Conservation (phyloP, 2,329 filamentous ascomycete genomes). For the Magnaporthiopsis poae region DNA sequence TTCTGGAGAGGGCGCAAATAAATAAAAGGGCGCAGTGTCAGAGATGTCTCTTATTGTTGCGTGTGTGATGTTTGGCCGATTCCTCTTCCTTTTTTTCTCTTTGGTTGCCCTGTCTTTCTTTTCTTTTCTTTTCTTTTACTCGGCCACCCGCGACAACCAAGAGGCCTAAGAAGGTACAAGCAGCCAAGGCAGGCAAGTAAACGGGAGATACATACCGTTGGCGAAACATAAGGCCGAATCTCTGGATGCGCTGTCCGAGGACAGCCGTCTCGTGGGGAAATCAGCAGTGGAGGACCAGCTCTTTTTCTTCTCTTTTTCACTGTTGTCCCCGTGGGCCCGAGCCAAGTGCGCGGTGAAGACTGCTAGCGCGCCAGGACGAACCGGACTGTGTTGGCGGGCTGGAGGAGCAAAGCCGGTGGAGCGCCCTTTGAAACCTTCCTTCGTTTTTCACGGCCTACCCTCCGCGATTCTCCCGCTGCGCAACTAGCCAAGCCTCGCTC, state of each 20-base stretch:
- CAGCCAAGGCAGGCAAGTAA: background rate
- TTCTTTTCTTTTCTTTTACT: no score
- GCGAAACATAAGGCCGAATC: conserved; percentile 21
- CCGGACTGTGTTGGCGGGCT: background rate
- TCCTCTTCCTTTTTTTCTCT: background rate
- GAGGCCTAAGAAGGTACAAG: background rate
- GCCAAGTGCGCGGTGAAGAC: background rate
- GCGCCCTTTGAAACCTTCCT: background rate
- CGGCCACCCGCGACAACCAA: background rate
- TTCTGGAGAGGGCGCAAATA: conserved; percentile 35
- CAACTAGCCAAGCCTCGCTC: background rate
- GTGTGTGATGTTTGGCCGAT: background rate
- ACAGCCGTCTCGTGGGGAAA: conserved; percentile 14
- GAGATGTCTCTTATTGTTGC: background rate
- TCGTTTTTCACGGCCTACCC: background rate
- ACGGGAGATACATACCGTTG: conserved; percentile 21
- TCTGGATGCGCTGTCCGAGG: conserved; percentile 14
- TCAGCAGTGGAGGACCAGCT: conserved; percentile 4
- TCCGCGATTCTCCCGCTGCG: background rate
- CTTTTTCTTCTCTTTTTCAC: conserved; percentile 2
- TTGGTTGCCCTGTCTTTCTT: no score
- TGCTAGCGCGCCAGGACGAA: background rate
- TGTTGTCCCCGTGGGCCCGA: background rate
- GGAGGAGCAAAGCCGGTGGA: background rate
- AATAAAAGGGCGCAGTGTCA: background rate